Evolutionary conservation across 2,329 filamentous ascomycete species (phyloP).

Genomic region (Trichoderma gracile): DNA sequence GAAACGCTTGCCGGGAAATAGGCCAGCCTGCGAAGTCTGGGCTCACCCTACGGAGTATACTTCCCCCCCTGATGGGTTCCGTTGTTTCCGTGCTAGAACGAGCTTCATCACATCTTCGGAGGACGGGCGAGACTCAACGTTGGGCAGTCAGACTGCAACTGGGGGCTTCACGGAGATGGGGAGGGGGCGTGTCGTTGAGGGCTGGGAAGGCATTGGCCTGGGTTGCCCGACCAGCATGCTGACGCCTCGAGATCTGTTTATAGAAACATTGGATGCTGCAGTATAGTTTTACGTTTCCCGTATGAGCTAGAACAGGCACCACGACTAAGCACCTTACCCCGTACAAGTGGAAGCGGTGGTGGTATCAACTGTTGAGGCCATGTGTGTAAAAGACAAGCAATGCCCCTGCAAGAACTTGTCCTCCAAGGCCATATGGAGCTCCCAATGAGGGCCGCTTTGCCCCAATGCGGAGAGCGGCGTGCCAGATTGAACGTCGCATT

Average conservation of each 20-base stretch:
- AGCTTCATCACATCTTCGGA: background rate
- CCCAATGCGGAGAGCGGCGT: background rate
- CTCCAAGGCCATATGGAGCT: background rate
- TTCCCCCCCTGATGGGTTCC: background rate
- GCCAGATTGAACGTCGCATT: conserved; percentile 14
- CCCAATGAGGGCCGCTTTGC: conserved; percentile 6
- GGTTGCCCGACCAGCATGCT: background rate
- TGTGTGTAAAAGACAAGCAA: background rate
- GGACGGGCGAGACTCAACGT: no score
- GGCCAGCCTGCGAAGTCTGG: background rate
- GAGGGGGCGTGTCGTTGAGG: background rate
- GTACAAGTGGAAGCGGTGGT: background rate
- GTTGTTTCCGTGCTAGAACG: background rate
- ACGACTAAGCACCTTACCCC: background rate
- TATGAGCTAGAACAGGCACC: background rate
- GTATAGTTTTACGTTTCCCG: background rate
- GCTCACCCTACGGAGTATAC: background rate
- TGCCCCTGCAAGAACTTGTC: background rate
- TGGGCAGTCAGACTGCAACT: background rate
- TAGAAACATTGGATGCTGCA: background rate
- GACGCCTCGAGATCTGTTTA: conserved; percentile 7
- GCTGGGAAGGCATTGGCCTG: background rate
- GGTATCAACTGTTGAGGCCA: no score
- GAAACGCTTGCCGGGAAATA: conserved; percentile 9
- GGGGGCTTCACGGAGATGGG: background rate